Base-by-base conservation (phyloP, 176 grass and related monocot species). In the Juncus effusus region DNA sequence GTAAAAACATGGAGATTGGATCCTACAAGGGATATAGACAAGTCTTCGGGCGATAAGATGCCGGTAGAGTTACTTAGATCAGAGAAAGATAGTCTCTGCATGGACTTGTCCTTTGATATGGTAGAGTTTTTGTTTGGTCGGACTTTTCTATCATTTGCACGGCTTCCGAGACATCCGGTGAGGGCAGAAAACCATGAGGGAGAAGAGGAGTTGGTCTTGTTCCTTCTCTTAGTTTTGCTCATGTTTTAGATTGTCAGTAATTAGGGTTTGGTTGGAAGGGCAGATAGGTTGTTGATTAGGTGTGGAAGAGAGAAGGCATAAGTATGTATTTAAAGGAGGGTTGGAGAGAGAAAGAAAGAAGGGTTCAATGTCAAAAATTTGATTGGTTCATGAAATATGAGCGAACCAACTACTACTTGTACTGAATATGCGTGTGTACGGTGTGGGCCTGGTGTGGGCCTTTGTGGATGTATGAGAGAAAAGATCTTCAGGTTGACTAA, bases 1-100 rank as follows among this genome's bases (percentile, higher is more conserved):
- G 78, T 81, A 81, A 93, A 93, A 75, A 88, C 89, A 4, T 82
- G 72, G 3, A 93, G 78, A 72, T 93, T 93, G 0, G 89, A 88
- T 0, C 89, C 89, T 7, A 71, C 78, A 54, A 93, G 89, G 13
- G 89, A 87, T 54, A 93, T 74, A 28, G 89, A 93, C 36, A 93
- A 78, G 3, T 93, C 89, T 63, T 93, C 84, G 10, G 87, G 84
- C 44, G 89, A 82, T 13, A 77, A 13, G 16, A 66, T 67, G 28
- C 62, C 62, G n/a, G 76, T 70, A 4, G 74, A 77, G 67, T 81
- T 84, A 67, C 79, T 87, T 65, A 87, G 60, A 59, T 85, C 80
- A 12, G 89, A 85, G 50, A 88, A 57, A 3, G 89, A 93, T 13
- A 88, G 63, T 10, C 89, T 76, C 63, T 82, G 82, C 72, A 66